phyloP scores from a whole-genome alignment of 306 rosid species.

The Trifolium dubium region DNA sequence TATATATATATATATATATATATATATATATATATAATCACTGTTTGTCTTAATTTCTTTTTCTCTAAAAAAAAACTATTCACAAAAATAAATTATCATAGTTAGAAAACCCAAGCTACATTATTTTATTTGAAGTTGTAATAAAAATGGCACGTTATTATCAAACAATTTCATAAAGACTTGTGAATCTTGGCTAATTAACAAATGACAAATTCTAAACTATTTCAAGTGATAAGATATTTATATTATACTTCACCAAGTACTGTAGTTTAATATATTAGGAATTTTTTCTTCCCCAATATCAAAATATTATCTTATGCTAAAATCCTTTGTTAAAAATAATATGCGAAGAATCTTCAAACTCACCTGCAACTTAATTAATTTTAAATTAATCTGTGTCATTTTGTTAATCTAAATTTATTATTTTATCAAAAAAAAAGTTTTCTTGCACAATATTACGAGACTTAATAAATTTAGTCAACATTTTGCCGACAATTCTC shows the following conservation, averaged over 20 bases:
- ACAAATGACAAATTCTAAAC: background rate
- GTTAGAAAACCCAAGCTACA: background rate
- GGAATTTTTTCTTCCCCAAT: conserved; percentile 19
- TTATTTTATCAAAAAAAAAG: background rate
- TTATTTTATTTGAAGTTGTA: too few relatives aligned
- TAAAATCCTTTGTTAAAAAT: conserved; percentile 14
- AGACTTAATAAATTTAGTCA: conserved; percentile 7
- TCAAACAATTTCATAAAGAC: background rate
- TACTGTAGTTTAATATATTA: background rate
- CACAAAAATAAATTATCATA: too few relatives aligned
- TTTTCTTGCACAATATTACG: background rate
- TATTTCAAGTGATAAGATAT: conserved; percentile 8
- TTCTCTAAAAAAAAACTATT: background rate
- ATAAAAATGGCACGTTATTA: background rate
- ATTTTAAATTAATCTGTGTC: background rate
- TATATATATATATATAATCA: too few relatives aligned
- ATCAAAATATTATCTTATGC: conserved; percentile 23
- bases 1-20: too few relatives aligned
- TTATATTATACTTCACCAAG: background rate
- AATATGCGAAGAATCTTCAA: conserved; percentile 28
- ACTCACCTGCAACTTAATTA: conserved; percentile 28
- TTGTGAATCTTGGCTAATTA: conserved; percentile 5
- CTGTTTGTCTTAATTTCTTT: too few relatives aligned
- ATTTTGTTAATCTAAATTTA: background rate
- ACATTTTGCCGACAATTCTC: conserved; percentile 34